phyloP scores from a whole-genome alignment of 2,329 filamentous ascomycete genomes.

The Exophiala dermatitidis region DNA sequence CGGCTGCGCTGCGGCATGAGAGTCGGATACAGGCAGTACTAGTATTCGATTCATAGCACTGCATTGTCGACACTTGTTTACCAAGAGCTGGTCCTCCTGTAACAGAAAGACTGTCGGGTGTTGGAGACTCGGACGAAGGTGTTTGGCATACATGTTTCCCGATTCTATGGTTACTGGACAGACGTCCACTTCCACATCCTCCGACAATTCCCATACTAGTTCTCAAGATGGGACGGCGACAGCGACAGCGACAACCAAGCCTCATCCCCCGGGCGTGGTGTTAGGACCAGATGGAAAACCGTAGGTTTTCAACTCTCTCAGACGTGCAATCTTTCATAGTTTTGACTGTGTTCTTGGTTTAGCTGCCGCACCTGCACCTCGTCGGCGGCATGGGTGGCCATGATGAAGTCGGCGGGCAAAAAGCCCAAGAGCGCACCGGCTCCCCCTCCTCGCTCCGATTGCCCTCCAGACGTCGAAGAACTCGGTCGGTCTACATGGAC shows the following conservation, averaged over 20 bases:
- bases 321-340: neutral
- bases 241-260: slow-evolving; percentile 24
- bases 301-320: slow-evolving; percentile 30
- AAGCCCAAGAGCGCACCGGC: slow-evolving; percentile 21
- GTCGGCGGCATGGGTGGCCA: slow-evolving; percentile 40
- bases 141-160: too few relatives aligned
- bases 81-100: too few relatives aligned
- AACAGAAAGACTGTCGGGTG: neutral
- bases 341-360: neutral
- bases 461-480: slow-evolving; percentile 80
- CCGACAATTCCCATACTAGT: slow-evolving; percentile 3
- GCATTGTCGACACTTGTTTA: neutral
- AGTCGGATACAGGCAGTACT: neutral
- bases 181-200: slow-evolving; percentile 7
- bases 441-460: slow-evolving; percentile 47
- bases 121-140: too few relatives aligned
- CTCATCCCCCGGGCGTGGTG: slow-evolving; percentile 41
- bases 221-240: slow-evolving; percentile 17
- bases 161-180: neutral
- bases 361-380: slow-evolving; percentile 46
- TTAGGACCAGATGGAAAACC: slow-evolving; percentile 46
- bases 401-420: slow-evolving; percentile 35
- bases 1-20: neutral
- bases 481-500: slow-evolving; percentile 90
- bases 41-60: neutral